Evolutionary conservation across 441 rosid species (phyloP).

Genomic region (Euphorbia corollata): DNA sequence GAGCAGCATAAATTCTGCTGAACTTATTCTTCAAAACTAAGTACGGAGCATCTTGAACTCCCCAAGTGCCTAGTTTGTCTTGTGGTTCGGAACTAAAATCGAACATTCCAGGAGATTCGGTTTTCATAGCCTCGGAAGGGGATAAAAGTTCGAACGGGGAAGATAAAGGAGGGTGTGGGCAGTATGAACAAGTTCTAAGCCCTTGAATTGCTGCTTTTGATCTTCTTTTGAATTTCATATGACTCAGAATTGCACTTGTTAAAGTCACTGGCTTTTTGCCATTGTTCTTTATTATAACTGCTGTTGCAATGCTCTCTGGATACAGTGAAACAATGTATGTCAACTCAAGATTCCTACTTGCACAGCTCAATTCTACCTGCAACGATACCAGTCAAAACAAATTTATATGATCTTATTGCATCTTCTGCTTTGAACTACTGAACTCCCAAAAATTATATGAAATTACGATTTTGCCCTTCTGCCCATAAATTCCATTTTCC

Average conservation of each 20-base stretch:
- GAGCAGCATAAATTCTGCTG: slow-evolving; percentile 77
- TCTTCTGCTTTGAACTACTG: not conserved
- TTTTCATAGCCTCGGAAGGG: slow-evolving; percentile 73
- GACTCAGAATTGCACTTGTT: slow-evolving; percentile 65
- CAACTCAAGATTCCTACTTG: slow-evolving; percentile 51
- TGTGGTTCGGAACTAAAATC: slow-evolving; percentile 47
- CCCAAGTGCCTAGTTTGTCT: slow-evolving; percentile 77
- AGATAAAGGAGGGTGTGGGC: slow-evolving; percentile 60
- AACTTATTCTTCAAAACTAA: slow-evolving; percentile 59
- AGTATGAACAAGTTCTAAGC: slow-evolving; percentile 58
- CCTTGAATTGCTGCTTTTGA: slow-evolving; percentile 58
- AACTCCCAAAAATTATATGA: no score
- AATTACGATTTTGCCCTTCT: no score
- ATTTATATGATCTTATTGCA: not conserved
- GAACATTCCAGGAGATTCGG: slow-evolving; percentile 63
- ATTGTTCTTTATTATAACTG: slow-evolving; percentile 66
- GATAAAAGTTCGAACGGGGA: slow-evolving; percentile 74
- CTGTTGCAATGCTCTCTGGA: slow-evolving; percentile 69
- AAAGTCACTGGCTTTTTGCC: slow-evolving; percentile 60
- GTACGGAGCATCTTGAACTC: slow-evolving; percentile 48
- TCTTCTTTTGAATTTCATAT: slow-evolving; percentile 56
- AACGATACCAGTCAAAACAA: slow-evolving; percentile 13
- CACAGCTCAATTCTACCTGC: slow-evolving; percentile 73
- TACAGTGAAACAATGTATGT: slow-evolving; percentile 63
- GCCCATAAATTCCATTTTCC: no score